These are phyloP conservation scores for Leccinum broughii DNA, from an alignment of 768 basidiomycete genomes.

Conservation along the genomic window DNA sequence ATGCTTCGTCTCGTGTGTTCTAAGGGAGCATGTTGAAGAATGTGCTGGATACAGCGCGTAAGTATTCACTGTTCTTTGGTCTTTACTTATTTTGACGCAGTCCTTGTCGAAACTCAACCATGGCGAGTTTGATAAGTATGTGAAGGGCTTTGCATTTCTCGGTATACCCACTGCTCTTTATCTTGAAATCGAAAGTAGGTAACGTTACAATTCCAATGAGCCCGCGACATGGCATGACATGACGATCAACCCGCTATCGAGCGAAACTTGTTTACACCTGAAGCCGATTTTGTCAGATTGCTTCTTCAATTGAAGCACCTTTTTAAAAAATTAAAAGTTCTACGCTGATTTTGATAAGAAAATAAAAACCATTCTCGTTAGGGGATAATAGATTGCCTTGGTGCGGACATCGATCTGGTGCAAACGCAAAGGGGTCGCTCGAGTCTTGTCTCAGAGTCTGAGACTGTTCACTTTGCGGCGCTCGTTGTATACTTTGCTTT, in stretches of 20 bases:
- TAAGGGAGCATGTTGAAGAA: constrained; percentile 19
- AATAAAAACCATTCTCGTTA: constrained; percentile 47
- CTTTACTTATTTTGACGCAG: constrained; percentile 93
- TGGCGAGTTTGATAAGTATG: constrained; percentile 55
- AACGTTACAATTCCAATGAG: constrained; percentile 85
- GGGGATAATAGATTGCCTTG: constrained; percentile 68
- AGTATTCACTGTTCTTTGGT: constrained; percentile 54
- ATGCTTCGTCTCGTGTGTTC: constrained; percentile 69
- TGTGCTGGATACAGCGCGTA: too few relatives aligned
- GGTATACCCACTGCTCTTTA: constrained; percentile 32
- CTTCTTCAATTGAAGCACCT: constrained; percentile 64
- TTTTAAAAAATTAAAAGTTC: constrained; percentile 40
- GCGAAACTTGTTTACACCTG: constrained; percentile 40
- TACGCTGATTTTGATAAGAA: constrained; percentile 48
- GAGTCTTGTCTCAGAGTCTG: constrained; percentile 83
- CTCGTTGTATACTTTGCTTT: constrained; percentile 47
- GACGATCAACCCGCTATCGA: background rate
- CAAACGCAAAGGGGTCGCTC: constrained; percentile 85
- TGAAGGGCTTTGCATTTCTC: too few relatives aligned
- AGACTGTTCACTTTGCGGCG: constrained; percentile 66
- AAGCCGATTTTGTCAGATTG: constrained; percentile 78
- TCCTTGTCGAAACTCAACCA: constrained; percentile 60
- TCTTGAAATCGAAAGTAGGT: constrained; percentile 79
- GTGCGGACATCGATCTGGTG: constrained; percentile 61
- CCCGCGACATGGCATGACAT: constrained; percentile 41